These are phyloP conservation scores for Scenedesmus sp. DNA, from an alignment of 163 green algal genomes.

Conservation along the genomic window DNA sequence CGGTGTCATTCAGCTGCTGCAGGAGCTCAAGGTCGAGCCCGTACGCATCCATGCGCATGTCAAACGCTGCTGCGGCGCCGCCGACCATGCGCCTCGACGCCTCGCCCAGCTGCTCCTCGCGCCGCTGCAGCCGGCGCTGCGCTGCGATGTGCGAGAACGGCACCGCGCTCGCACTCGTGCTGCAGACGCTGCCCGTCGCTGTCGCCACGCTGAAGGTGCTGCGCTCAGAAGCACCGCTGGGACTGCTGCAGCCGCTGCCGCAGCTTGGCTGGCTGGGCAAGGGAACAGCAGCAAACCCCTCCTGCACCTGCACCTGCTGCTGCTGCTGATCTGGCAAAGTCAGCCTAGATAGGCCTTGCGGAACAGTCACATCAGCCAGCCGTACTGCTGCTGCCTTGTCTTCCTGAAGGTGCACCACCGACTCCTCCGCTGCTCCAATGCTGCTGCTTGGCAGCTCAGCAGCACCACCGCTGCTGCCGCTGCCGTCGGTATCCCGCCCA, in stretches of 20 bases:
- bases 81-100: not conserved
- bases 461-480: not conserved
- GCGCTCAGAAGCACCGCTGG: conserved; percentile 33
- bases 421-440: not conserved
- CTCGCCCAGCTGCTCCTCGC: conserved; percentile 9
- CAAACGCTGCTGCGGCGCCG: conserved; percentile 22
- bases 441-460: not conserved
- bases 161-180: not conserved
- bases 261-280: conserved; percentile 2
- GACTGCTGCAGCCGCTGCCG: conserved; percentile 31
- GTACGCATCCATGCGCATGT: conserved; percentile 12
- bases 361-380: not conserved
- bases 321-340: not conserved
- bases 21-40: not conserved
- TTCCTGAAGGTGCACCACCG: not conserved
- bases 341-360: not conserved
- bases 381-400: not conserved
- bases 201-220: conserved; percentile 6
- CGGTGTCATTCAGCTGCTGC: conserved; percentile 29
- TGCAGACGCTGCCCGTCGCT: conserved; percentile 15
- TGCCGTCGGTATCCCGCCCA: no score
- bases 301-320: no score
- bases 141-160: conserved; percentile 47
- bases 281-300: not conserved
- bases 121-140: conserved; percentile 14